Conservation (phyloP, 2,329 filamentous ascomycete genomes). For the Ceratocystis cacaofunesta region DNA sequence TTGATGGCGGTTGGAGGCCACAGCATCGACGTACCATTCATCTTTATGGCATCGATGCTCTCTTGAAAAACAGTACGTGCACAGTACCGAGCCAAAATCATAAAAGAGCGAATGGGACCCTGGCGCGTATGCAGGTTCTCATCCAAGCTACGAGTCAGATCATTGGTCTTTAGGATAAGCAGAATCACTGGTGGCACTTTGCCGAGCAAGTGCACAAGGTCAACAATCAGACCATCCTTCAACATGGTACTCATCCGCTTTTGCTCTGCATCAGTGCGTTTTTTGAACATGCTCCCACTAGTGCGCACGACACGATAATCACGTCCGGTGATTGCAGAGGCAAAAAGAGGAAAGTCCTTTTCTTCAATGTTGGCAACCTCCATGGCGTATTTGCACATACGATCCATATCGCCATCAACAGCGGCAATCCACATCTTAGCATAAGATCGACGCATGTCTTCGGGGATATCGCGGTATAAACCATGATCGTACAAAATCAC, state of each 20-base stretch:
- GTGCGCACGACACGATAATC: conserved; percentile 59
- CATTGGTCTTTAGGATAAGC: conserved; percentile 93
- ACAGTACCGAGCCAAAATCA: conserved; percentile 56
- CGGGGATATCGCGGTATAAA: conserved; percentile 82
- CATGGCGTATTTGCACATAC: conserved; percentile 77
- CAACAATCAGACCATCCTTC: conserved; percentile 74
- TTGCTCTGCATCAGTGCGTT: conserved; percentile 62
- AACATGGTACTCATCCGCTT: conserved; percentile 71
- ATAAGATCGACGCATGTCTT: conserved; percentile 64
- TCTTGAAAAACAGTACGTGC: conserved; percentile 51
- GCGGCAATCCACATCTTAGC: conserved; percentile 97
- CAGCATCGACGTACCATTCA: conserved; percentile 36
- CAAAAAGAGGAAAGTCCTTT: conserved; percentile 86
- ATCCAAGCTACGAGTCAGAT: conserved; percentile 83
- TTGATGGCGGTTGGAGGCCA: conserved; percentile 42
- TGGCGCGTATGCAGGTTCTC: conserved; percentile 69
- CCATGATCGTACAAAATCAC: conserved; percentile 95
- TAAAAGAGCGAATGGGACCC: conserved; percentile 48
- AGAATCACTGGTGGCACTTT: conserved; percentile 85
- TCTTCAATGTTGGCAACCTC: conserved; percentile 82
- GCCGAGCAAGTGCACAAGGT: conserved; percentile 76
- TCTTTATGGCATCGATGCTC: conserved; percentile 41
- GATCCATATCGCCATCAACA: conserved; percentile 69
- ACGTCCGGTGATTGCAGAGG: conserved; percentile 85
- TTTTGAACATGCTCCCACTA: conserved; percentile 39